Conservation (phyloP, 2,329 filamentous ascomycete species). For the Fusarium vanettenii region DNA sequence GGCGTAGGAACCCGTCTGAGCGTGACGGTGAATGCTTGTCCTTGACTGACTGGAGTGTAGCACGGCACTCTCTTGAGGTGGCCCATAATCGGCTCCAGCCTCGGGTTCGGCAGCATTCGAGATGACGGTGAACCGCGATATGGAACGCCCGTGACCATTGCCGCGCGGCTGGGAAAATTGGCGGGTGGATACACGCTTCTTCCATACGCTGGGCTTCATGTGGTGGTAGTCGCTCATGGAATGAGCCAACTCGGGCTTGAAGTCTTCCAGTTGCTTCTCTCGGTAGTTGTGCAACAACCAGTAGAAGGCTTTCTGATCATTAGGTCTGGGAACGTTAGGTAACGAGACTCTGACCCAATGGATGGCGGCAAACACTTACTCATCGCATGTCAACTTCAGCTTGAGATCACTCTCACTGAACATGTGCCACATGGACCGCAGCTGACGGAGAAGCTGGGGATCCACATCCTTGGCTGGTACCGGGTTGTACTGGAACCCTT, state of each 20-base stretch:
- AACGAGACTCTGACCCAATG: neutral
- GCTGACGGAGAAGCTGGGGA: slow-evolving; percentile 82
- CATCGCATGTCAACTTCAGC: slow-evolving; percentile 72
- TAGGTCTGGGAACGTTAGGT: slow-evolving; percentile 67
- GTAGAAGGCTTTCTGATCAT: slow-evolving; percentile 95
- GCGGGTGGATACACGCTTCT: slow-evolving; percentile 70
- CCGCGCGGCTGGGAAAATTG: slow-evolving; percentile 63
- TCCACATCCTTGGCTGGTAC: slow-evolving; percentile 77
- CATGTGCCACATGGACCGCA: slow-evolving; percentile 92
- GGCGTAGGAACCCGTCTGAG: slow-evolving; percentile 43
- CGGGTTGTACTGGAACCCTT: slow-evolving; percentile 70
- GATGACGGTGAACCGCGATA: slow-evolving; percentile 74
- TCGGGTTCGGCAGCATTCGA: slow-evolving; percentile 69
- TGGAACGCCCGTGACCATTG: slow-evolving; percentile 63
- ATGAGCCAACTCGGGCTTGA: slow-evolving; percentile 81
- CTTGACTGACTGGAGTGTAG: slow-evolving; percentile 68
- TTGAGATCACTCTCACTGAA: slow-evolving; percentile 79
- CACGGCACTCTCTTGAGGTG: slow-evolving; percentile 77
- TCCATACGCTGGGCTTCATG: slow-evolving; percentile 68
- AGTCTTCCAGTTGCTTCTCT: slow-evolving; percentile 88
- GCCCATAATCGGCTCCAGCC: slow-evolving; percentile 79
- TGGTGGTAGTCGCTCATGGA: slow-evolving; percentile 94
- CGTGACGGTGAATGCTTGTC: slow-evolving; percentile 74
- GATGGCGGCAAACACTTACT: slow-evolving; percentile 60
- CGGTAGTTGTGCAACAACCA: slow-evolving; percentile 84